Evolutionary conservation across 208 protist genomes (phyloP).

Genomic region (Phytomonas sp.): DNA sequence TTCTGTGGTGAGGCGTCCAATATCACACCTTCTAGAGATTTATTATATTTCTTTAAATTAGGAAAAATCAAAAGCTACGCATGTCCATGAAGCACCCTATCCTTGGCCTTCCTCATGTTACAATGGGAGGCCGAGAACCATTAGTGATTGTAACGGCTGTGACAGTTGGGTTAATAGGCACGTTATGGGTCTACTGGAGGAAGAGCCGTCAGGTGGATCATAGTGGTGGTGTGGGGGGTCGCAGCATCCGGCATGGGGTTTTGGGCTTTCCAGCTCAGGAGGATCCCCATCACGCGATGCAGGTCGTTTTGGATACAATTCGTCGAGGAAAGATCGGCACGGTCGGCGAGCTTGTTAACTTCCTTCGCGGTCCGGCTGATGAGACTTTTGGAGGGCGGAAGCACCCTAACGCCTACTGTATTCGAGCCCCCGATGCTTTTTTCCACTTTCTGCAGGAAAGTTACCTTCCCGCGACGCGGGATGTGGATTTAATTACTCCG

Average conservation of each 20-base stretch:
- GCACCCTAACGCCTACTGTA: conserved; percentile 29
- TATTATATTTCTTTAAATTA: conserved; percentile 8
- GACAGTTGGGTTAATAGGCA: conserved; percentile 4
- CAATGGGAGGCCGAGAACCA: background rate
- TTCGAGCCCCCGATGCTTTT: conserved; percentile 22
- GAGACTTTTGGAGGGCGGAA: conserved; percentile 16
- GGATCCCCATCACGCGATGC: conserved; percentile 30
- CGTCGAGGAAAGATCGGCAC: conserved; percentile 23
- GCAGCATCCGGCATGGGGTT: conserved; percentile 10
- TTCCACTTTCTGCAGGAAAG: conserved; percentile 39
- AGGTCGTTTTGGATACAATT: conserved; percentile 30
- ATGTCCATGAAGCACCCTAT: background rate
- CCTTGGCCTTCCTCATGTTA: background rate
- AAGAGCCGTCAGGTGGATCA: background rate
- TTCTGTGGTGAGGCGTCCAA: background rate
- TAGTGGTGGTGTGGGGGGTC: conserved; percentile 12
- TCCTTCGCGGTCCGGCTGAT: conserved; percentile 37
- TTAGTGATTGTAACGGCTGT: conserved; percentile 3
- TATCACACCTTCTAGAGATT: conserved; percentile 11
- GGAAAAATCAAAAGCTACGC: background rate
- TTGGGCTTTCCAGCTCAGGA: conserved; percentile 16
- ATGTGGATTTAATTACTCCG: background rate
- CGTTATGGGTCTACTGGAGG: background rate
- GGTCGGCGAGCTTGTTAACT: conserved; percentile 37
- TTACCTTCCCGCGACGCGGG: conserved; percentile 26